phyloP scores from a whole-genome alignment of 495 filamentous ascomycete species.

The Xylaria telfairii region DNA sequence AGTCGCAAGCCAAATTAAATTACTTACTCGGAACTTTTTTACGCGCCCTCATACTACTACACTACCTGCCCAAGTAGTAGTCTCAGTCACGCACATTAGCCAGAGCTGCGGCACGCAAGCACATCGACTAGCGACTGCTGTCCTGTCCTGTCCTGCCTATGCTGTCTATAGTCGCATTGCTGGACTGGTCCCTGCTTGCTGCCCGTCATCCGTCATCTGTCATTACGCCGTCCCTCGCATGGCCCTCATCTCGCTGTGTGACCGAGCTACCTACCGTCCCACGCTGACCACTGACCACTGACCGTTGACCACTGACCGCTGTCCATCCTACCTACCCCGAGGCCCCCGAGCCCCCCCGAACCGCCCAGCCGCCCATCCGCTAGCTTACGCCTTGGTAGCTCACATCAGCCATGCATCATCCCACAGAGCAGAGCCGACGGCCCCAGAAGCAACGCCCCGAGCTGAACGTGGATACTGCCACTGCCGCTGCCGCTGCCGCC shows the following conservation, averaged over 20 bases:
- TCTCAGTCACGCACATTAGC: not conserved
- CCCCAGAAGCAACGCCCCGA: slow-evolving; percentile 39
- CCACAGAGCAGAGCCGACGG: slow-evolving; percentile 40
- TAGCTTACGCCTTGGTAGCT: slow-evolving; percentile 5
- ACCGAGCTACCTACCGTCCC: slow-evolving; percentile 22
- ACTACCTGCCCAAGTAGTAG: no score
- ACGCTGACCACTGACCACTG: slow-evolving; percentile 24
- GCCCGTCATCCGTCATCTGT: no score
- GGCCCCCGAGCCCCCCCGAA: not conserved
- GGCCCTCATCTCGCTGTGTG: slow-evolving; percentile 29
- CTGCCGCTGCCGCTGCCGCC: slow-evolving; percentile 28
- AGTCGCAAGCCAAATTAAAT: no score
- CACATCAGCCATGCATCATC: slow-evolving; percentile 38
- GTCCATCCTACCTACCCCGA: no score
- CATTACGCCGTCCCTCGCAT: slow-evolving; percentile 1
- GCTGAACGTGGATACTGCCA: slow-evolving; percentile 38
- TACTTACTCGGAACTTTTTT: not conserved
- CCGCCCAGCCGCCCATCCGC: slow-evolving; percentile 6
- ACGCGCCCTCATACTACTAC: not conserved
- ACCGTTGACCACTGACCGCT: slow-evolving; percentile 26
- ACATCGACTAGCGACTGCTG: not conserved
- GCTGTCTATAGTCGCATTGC: slow-evolving; percentile 1
- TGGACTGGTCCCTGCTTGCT: slow-evolving; percentile 9
- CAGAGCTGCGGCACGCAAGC: not conserved
- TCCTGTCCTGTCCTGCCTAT: not conserved